Conservation (phyloP, 768 basidiomycete genomes). For the Serendipita sp. region DNA sequence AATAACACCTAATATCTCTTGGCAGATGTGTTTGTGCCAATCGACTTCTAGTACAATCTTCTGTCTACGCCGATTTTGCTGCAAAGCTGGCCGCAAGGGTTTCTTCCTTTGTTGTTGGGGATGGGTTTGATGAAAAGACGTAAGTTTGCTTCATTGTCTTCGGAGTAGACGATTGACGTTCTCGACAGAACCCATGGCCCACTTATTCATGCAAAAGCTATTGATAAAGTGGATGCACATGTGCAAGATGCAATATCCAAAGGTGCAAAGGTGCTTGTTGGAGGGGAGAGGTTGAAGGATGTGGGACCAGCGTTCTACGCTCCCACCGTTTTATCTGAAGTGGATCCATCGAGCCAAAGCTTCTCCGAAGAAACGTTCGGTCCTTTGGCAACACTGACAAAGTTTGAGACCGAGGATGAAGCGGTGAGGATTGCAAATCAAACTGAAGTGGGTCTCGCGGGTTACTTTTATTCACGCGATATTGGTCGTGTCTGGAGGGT, state of each 20-base stretch:
- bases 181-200: constrained; percentile 74
- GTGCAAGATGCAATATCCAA: constrained; percentile 71
- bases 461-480: constrained; percentile 84
- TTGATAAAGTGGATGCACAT: constrained; percentile 74
- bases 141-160: constrained; percentile 22
- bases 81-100: constrained; percentile 71
- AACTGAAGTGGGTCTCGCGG: constrained; percentile 72
- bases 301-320: constrained; percentile 48
- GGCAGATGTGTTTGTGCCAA: constrained; percentile 60
- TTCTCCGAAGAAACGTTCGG: constrained; percentile 89
- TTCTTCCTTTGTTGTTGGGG: constrained; percentile 70
- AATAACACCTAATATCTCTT: neutral
- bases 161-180: neutral
- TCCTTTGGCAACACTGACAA: constrained; percentile 69
- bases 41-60: constrained; percentile 81
- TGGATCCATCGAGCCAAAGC: constrained; percentile 47
- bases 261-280: constrained; percentile 78
- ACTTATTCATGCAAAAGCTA: constrained; percentile 70
- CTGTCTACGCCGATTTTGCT: constrained; percentile 84
- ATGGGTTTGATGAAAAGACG: constrained; percentile 66
- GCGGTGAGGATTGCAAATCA: constrained; percentile 74
- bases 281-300: constrained; percentile 51
- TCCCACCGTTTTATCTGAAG: constrained; percentile 82
- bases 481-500: constrained; percentile 85
- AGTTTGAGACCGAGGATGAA: constrained; percentile 90